Base-by-base conservation (phyloP, 306 rosid species). In the Citrullus colocynthis region DNA sequence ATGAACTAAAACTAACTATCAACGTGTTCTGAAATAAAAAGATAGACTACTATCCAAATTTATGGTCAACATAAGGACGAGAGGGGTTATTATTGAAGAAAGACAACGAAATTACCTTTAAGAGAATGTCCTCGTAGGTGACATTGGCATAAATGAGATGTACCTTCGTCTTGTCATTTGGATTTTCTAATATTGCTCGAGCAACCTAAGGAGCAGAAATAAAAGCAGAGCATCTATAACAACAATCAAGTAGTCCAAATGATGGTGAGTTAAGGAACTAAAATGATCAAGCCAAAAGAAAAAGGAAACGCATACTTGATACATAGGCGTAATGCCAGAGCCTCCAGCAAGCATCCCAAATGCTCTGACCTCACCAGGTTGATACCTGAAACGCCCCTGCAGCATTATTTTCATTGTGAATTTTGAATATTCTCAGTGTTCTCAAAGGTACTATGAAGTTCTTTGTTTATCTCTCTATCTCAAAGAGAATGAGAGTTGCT, bases 321-420 rank as follows among this genome's bases (percentile, higher is more conserved):
- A 96, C 99, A 96, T 96, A 80, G 99, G 99, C 74, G 99, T 96
- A 73, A 96, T 96, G 82, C 99, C 99, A 55, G 99, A 92, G 78
- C 99, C 99, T 85, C 99, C 99, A 66, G 99, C 99, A 78, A 96
- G 91, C 99, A 96, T 96, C 79, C 99, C 99, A 71, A 96, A 96
- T 48, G 98, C 96, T 84, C 98, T 85, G 77, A 92, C 97, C 58
- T 96, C 88, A 15, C 97, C 97, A 28, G 93, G 88, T 84, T 84
- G 89, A 81, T 96, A 96, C 85, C 63, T 92, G 89, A 96, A 96
- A 84, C 99, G 99, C 44, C 99, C 99, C 99, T 96, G 87, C 51
- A 78, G 32, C 15, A 48, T 32, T n/a, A 37, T 39, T 37, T 65
- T 18, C 73, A 10, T 37, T 39, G 51, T 73, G 8, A 17, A 16